phyloP scores from a whole-genome alignment of 352 stramenopile genomes.

The Phytophthora macrochlamydospora region DNA sequence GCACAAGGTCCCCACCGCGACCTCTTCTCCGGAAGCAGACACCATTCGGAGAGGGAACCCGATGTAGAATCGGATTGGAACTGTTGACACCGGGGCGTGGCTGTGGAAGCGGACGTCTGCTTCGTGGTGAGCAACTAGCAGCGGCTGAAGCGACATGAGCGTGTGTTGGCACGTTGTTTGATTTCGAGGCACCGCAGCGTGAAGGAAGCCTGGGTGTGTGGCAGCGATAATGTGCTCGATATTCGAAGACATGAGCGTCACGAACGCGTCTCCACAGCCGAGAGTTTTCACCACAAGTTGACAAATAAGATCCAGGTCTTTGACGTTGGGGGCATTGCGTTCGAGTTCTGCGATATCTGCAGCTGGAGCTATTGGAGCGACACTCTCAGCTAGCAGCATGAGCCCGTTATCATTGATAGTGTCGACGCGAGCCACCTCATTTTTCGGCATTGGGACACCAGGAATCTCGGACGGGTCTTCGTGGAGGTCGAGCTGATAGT shows the following conservation, averaged over 20 bases:
- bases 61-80: slow-evolving; percentile 59
- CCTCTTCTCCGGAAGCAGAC: neutral
- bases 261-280: slow-evolving; percentile 48
- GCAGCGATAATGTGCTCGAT: slow-evolving; percentile 44
- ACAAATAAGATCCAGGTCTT: slow-evolving; percentile 62
- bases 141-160: slow-evolving; percentile 39
- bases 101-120: slow-evolving; percentile 61
- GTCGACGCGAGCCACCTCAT: slow-evolving; percentile 31
- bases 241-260: slow-evolving; percentile 52
- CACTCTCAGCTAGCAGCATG: slow-evolving; percentile 14
- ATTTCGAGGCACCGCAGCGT: slow-evolving; percentile 43
- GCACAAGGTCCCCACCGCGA: slow-evolving; percentile 40
- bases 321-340: slow-evolving; percentile 18
- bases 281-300: slow-evolving; percentile 51
- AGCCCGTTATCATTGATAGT: slow-evolving; percentile 11
- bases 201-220: slow-evolving; percentile 28
- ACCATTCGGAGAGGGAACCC: slow-evolving; percentile 51
- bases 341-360: slow-evolving; percentile 14
- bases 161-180: slow-evolving; percentile 61
- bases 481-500: slow-evolving; percentile 24
- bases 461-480: slow-evolving; percentile 18
- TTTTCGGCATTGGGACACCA: slow-evolving; percentile 30
- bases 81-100: slow-evolving; percentile 23
- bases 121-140: slow-evolving; percentile 38
- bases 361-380: slow-evolving; percentile 14